Evolutionary conservation across 306 rosid genomes (phyloP).

Genomic region (Malus sylvestris): DNA sequence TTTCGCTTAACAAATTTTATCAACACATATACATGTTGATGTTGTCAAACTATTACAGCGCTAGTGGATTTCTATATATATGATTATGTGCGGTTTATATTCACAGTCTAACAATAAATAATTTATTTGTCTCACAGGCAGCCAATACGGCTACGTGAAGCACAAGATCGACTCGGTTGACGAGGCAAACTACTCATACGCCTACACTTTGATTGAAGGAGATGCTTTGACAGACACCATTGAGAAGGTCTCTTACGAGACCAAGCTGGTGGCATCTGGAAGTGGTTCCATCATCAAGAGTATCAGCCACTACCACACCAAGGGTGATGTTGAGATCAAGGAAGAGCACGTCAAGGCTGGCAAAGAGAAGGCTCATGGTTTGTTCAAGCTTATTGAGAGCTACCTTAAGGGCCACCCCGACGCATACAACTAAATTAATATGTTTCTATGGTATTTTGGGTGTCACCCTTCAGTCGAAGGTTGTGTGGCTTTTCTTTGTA

Average conservation of each 20-base stretch:
- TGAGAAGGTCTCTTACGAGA: conserved; percentile 38
- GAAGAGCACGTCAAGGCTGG: conserved; percentile 29
- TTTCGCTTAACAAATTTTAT: not conserved
- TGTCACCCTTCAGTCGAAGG: not conserved
- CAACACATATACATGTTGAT: not conserved
- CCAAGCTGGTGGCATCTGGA: conserved; percentile 26
- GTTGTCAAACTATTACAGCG: no score
- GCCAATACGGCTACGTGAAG: conserved; percentile 23
- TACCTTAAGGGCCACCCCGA: conserved; percentile 34
- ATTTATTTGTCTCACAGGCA: conserved; percentile 12
- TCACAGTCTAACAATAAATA: no score
- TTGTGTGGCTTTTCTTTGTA: conserved; percentile 5
- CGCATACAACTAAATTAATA: conserved; percentile 23
- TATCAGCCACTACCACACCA: conserved; percentile 27
- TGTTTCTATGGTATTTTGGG: not conserved
- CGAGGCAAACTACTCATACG: conserved; percentile 15
- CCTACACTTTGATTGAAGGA: conserved; percentile 42
- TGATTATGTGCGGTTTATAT: not conserved
- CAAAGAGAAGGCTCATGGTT: conserved; percentile 28
- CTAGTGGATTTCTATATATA: not conserved
- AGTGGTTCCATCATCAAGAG: conserved; percentile 44
- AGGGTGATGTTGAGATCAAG: conserved; percentile 12
- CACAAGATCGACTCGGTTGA: conserved; percentile 35
- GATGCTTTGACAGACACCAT: conserved; percentile 25
- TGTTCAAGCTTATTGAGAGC: conserved; percentile 40